phyloP scores from a whole-genome alignment of 1,284 basidiomycete species.

The Volvariella volvacea region DNA sequence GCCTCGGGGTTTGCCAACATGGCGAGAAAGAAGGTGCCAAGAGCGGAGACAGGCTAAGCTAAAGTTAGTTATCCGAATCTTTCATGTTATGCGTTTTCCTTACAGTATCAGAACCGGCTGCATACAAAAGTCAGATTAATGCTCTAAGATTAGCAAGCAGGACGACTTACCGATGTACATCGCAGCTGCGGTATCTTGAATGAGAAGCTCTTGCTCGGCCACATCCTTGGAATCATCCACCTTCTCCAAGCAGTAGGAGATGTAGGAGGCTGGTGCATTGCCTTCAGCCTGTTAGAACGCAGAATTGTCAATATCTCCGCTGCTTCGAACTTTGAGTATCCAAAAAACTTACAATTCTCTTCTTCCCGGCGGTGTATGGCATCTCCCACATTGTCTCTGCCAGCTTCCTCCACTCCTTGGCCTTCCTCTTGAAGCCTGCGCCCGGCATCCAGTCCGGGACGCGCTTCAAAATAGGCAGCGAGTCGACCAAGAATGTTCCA shows the following conservation, averaged over 20 bases:
- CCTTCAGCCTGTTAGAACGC: constrained; percentile 9
- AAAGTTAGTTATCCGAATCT: too few relatives aligned
- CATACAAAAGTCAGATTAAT: too few relatives aligned
- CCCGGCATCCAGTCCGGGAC: constrained; percentile 42
- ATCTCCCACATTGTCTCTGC: constrained; percentile 18
- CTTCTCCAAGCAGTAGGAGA: constrained; percentile 10
- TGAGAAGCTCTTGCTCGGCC: constrained; percentile 12
- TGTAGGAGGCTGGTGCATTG: constrained; percentile 11
- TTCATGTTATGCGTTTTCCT: too few relatives aligned
- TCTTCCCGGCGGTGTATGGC: constrained; percentile 24
- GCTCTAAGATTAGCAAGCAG: too few relatives aligned
- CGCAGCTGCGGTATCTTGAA: constrained; percentile 15
- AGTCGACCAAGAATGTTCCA: constrained; percentile 18
- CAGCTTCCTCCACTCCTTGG: constrained; percentile 21
- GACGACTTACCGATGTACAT: constrained; percentile 18
- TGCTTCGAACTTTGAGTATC: background rate
- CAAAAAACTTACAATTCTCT: constrained; percentile 10
- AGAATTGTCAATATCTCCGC: background rate
- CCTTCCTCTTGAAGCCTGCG: constrained; percentile 34
- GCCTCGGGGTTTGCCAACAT: constrained; percentile 35
- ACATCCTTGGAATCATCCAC: constrained; percentile 11
- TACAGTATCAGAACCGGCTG: constrained; percentile 1
- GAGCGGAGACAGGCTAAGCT: constrained; percentile 32
- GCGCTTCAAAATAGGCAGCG: constrained; percentile 24
- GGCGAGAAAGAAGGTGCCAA: constrained; percentile 42